Percentiles rank a stretch among this genome's conserved stretches.
These are phyloP conservation scores for Metschnikowia amazonensis DNA, from an alignment of 805 yeast species.

Conservation along the genomic window DNA sequence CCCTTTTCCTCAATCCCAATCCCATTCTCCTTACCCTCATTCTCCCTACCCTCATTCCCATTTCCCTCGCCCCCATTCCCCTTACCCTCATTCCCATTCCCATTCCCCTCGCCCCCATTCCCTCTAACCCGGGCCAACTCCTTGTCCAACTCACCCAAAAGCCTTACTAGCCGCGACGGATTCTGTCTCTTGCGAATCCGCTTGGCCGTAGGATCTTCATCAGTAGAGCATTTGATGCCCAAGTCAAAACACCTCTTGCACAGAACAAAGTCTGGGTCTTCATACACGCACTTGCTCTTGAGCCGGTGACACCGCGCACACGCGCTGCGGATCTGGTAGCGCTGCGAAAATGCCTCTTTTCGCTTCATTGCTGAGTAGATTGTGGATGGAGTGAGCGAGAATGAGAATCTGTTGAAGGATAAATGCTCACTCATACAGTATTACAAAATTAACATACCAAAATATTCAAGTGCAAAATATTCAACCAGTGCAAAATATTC, in stretches of 20 bases:
- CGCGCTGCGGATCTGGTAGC: conserved; percentile 47
- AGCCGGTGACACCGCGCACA: conserved; percentile 55
- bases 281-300: conserved; percentile 50
- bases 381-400: not conserved
- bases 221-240: conserved; percentile 45
- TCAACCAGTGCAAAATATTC: no score
- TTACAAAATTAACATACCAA: no score
- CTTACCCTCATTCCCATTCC: not conserved
- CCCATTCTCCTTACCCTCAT: not conserved
- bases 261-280: conserved; percentile 40
- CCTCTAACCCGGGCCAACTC: conserved; percentile 1
- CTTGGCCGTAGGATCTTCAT: conserved; percentile 49
- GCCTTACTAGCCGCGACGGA: conserved; percentile 7
- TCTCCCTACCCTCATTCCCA: not conserved
- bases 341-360: conserved; percentile 34
- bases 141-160: conserved; percentile 8
- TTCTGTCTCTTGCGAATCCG: conserved; percentile 18
- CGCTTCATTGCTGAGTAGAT: not conserved
- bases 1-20: no score
- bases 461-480: no score
- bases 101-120: not conserved
- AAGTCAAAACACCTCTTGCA: conserved; percentile 46
- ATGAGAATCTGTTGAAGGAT: no score
- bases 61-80: not conserved
- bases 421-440: no score